Evolutionary conservation across 352 stramenopile genomes (phyloP), one percentile per base, ranked within the genome.

Genomic region (Thalassiosira ordinaria): DNA sequence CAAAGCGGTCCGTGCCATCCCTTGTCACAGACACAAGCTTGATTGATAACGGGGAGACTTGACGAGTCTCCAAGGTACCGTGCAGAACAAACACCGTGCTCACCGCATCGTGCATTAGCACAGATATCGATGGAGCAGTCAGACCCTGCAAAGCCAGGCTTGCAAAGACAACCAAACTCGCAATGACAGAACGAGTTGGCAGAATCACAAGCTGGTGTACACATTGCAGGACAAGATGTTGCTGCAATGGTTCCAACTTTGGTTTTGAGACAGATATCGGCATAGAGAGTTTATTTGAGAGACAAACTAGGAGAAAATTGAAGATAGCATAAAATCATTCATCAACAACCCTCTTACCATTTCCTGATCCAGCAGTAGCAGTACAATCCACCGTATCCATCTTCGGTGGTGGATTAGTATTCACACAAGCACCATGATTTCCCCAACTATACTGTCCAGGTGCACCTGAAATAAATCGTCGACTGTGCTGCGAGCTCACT

Each of bases 401-500:
- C 46, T 7, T 55, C 20, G 20, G 8, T 55, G 46, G 67, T 72
- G 33, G 35, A 53, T n/a, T 47, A 75, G 27, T 75, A 87, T 39
- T 83, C 75, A 51, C 67, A 75, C 86, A 91, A 14, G 86, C 86
- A 16, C 85, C 85, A 62, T 69, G 77, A 22, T 82, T 78, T 29
- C 78, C 84, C 82, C 86, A 14, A 46, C 56, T 33, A 91, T 64
- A 39, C 80, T 80, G 26, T 82, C n/a, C 52, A 69, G 73, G 33
- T 1, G 75, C 80, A 57, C 65, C 80, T 69, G 75, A 91, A 14
- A 91, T 87, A 33, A 77, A 91, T n/a, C 68, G 76, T 14, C 86
- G 20, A 67, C 87, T 77, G 60, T 91, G 86, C n/a, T 90, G 69
- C 46, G 72, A 87, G 37, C 69, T 89, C n/a, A 91, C 67, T 11